These are phyloP conservation scores for Podosphaera fusca DNA, from an alignment of 2,329 filamentous ascomycete genomes.

Conservation along the genomic window DNA sequence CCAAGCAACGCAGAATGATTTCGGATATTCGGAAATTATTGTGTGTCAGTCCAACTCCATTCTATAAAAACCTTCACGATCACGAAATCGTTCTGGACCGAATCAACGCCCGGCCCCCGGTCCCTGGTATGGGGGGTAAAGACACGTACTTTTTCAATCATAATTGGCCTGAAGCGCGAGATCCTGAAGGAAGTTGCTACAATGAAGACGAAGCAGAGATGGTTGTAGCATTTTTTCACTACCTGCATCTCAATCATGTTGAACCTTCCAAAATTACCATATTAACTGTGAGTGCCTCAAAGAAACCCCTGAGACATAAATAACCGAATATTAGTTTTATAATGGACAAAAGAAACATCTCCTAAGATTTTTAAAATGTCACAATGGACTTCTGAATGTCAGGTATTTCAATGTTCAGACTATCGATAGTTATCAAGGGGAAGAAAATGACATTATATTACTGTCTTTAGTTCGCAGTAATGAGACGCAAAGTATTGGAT, in stretches of 20 bases:
- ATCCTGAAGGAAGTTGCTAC: slow-evolving; percentile 39
- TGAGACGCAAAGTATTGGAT: slow-evolving; percentile 36
- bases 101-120: slow-evolving; percentile 25
- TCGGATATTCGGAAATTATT: slow-evolving; percentile 40
- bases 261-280: slow-evolving; percentile 43
- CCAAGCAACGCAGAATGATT: slow-evolving; percentile 43
- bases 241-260: slow-evolving; percentile 48
- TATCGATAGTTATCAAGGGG: slow-evolving; percentile 75
- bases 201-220: slow-evolving; percentile 56
- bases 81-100: slow-evolving; percentile 29
- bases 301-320: background rate
- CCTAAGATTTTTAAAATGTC: slow-evolving; percentile 20
- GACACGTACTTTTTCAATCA: slow-evolving; percentile 42
- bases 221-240: slow-evolving; percentile 47
- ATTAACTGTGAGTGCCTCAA: slow-evolving; percentile 27
- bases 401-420: slow-evolving; percentile 39
- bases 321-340: slow-evolving; percentile 33
- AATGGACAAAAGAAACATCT: slow-evolving; percentile 56
- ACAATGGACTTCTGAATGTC: slow-evolving; percentile 18
- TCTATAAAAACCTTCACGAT: slow-evolving; percentile 36
- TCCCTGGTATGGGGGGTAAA: slow-evolving; percentile 38
- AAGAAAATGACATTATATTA: slow-evolving; percentile 68
- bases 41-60: slow-evolving; percentile 20
- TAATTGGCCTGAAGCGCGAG: slow-evolving; percentile 37
- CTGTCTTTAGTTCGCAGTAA: slow-evolving; percentile 63